A percentile compares a stretch with the other conserved stretches of the same genome.
These are phyloP conservation scores for Penicillium ucsense DNA, from an alignment of 495 filamentous ascomycete genomes.

Conservation along the genomic window DNA sequence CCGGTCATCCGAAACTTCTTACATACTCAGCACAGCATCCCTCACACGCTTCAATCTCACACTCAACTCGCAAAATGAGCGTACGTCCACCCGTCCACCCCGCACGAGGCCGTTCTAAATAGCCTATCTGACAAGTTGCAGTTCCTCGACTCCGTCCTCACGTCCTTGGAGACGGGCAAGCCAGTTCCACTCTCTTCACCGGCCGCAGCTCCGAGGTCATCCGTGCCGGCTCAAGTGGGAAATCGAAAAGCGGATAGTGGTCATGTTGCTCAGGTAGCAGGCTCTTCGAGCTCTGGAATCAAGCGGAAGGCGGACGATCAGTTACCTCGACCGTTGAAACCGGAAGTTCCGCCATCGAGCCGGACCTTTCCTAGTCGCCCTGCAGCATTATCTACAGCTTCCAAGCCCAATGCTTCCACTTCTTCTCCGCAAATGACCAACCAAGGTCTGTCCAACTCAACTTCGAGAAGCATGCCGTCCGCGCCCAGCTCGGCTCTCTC, in stretches of 20 bases:
- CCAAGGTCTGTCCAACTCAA: constrained; percentile 10
- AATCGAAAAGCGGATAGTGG: too few species aligned
- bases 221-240: too few species aligned
- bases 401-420: constrained; percentile 12
- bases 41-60: not conserved
- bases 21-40: constrained; percentile 2
- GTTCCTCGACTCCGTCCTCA: constrained; percentile 51
- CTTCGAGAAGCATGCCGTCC: constrained; percentile 9
- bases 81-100: constrained; percentile 19
- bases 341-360: constrained; percentile 11
- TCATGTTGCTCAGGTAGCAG: constrained; percentile 7
- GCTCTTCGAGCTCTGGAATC: constrained; percentile 17
- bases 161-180: constrained; percentile 42
- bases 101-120: not conserved
- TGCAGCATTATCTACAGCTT: constrained; percentile 5
- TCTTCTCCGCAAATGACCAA: constrained; percentile 1
- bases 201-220: constrained; percentile 11
- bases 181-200: constrained; percentile 5
- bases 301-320: constrained; percentile 39
- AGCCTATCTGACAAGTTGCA: constrained; percentile 20
- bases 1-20: constrained; percentile 10
- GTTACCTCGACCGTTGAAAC: constrained; percentile 21
- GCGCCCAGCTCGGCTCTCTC: constrained; percentile 12
- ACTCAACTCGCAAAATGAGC: constrained; percentile 32
- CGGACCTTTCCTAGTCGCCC: constrained; percentile 3